phyloP scores from a whole-genome alignment of 2,329 filamentous ascomycete genomes.

The Fulvia fulva region DNA sequence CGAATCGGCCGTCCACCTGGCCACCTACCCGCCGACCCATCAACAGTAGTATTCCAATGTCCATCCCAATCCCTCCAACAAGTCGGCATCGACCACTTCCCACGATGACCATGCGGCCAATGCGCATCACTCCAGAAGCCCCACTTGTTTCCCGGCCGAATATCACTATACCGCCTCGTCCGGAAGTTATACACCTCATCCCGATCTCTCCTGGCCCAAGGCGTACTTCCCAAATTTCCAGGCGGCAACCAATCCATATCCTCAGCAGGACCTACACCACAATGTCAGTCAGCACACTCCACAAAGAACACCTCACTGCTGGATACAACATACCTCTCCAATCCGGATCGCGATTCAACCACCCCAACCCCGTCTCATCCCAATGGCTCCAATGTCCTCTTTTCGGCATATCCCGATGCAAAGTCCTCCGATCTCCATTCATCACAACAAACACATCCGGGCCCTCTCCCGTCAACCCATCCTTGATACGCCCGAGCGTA shows the following conservation, averaged over 20 bases:
- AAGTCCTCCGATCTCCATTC: conserved; percentile 36
- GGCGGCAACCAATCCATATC: conserved; percentile 33
- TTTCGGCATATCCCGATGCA: conserved; percentile 37
- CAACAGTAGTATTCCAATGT: conserved; percentile 29
- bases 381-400: conserved; percentile 37
- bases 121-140: conserved; percentile 30
- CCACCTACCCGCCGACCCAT: conserved; percentile 19
- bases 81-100: conserved; percentile 20
- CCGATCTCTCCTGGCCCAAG: conserved; percentile 17
- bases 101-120: conserved; percentile 24
- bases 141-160: conserved; percentile 10
- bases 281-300: background rate
- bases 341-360: conserved; percentile 19
- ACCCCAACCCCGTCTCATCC: conserved; percentile 23
- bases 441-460: conserved; percentile 45
- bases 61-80: conserved; percentile 20
- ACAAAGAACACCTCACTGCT: background rate
- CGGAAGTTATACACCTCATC: conserved; percentile 29
- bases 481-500: conserved; percentile 39
- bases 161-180: conserved; percentile 24
- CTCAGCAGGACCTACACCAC: conserved; percentile 26
- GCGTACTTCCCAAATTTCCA: conserved; percentile 21
- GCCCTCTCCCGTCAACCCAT: conserved; percentile 40
- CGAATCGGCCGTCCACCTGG: conserved; percentile 24
- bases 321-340: no score